These are phyloP conservation scores for Blastobotrys raffinosifermentans DNA, from an alignment of 1,139 yeast genomes.

Conservation along the genomic window DNA sequence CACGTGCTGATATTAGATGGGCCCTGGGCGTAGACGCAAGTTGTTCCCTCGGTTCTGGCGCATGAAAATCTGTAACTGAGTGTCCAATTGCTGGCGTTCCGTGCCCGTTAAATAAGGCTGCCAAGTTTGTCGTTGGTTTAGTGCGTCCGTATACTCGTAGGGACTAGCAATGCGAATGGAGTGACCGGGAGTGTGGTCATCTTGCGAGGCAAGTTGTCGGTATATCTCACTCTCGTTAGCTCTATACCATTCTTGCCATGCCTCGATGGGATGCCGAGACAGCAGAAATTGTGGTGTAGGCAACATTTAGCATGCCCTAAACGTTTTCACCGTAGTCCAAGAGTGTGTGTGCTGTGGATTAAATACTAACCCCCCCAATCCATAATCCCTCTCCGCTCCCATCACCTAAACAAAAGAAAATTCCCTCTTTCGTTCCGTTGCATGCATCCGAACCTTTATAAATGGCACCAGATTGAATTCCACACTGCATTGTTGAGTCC, in stretches of 20 bases:
- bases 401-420: too few relatives aligned
- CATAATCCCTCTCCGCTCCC: too few relatives aligned
- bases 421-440: too few relatives aligned
- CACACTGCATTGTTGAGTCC: too few relatives aligned
- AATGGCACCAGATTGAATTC: too few relatives aligned
- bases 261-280: slow-evolving; percentile 30
- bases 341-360: too few relatives aligned
- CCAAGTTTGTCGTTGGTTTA: slow-evolving; percentile 32
- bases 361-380: too few relatives aligned
- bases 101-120: slow-evolving; percentile 31
- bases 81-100: slow-evolving; percentile 29
- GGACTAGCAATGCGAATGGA: slow-evolving; percentile 24
- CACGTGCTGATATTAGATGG: slow-evolving; percentile 7
- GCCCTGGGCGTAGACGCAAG: slow-evolving; percentile 28
- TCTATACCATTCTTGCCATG: slow-evolving; percentile 33
- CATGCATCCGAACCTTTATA: too few relatives aligned
- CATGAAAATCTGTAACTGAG: slow-evolving; percentile 28
- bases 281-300: slow-evolving; percentile 22
- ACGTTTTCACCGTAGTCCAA: too few relatives aligned
- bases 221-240: slow-evolving; percentile 19
- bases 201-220: slow-evolving; percentile 9
- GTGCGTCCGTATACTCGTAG: slow-evolving; percentile 30
- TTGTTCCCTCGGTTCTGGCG: slow-evolving; percentile 25
- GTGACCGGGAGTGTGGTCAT: slow-evolving; percentile 5
- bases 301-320: too few relatives aligned